Base-by-base conservation (phyloP, 352 stramenopile species). In the Pythium insidiosum region DNA sequence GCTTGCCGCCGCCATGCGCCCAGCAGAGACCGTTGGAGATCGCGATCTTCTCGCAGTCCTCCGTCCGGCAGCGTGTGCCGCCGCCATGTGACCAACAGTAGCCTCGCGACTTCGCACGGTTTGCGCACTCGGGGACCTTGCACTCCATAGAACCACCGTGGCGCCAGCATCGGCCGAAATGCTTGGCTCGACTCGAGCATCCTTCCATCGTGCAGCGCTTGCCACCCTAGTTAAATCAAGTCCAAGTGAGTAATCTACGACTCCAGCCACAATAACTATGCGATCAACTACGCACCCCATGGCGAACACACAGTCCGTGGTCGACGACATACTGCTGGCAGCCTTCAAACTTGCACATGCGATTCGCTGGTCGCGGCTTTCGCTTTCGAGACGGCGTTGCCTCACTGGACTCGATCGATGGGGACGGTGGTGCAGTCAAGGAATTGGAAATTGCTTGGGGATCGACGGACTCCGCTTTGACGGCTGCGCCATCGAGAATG, bases 61-160 rank as follows among this genome's bases (percentile, higher is more conserved):
- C 59, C 9, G 49, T 39, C 40, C 79, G 78, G 61, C 79, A n/a
- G n/a, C n/a, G n/a, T n/a, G n/a, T n/a, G n/a, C n/a, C n/a, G n/a
- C n/a, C n/a, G n/a, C n/a, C n/a, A 92, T 92, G 79, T 1, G 73
- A 87, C 79, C 77, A 89, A 53, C 79, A 92, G 40, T 81, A 79
- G 3, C 79, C 79, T 20, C 73, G 66, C 26, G 76, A 86, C 57
- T 89, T 88, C 58, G 76, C 77, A 20, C 78, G 78, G 42, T 89
- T 89, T 24, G 73, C 63, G 38, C 79, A 92, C 22, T 58, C 66
- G 5, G 47, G 47, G 41, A 85, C 54, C 43, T 80, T 88, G 66
- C 78, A 90, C 58, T 83, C 62, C 12, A 66, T 80, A 2, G 74
- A 87, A 21, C 74, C 74, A 59, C 74, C 74, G 34, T 87, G 74